A percentile compares a stretch with the other conserved stretches of the same genome.
phyloP scores from a whole-genome alignment of 1,284 basidiomycete genomes.

The Apiotrichum domesticum region DNA sequence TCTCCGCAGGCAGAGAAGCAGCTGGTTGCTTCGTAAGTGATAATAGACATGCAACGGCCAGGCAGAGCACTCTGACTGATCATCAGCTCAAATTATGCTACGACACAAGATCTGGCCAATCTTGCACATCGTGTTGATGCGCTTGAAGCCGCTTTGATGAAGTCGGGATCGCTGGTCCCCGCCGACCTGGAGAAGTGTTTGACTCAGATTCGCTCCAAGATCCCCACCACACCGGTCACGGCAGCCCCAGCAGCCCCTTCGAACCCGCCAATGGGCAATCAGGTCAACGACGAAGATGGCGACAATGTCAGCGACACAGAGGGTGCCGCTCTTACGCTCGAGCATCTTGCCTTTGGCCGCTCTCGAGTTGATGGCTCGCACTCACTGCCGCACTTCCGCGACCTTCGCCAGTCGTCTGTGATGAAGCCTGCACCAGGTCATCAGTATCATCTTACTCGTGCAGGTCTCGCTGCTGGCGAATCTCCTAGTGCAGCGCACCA shows the following conservation, averaged over 20 bases:
- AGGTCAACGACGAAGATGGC: conserved; percentile 8
- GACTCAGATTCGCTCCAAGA: conserved; percentile 17
- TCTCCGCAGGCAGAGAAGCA: conserved; percentile 35
- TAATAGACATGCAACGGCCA: too few relatives aligned
- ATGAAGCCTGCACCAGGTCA: conserved; percentile 31
- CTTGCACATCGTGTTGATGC: conserved; percentile 46
- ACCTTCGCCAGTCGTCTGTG: conserved; percentile 20
- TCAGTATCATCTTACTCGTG: conserved; percentile 34
- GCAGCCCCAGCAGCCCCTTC: neutral
- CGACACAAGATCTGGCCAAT: conserved; percentile 39
- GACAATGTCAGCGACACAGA: conserved; percentile 45
- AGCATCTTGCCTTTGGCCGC: conserved; percentile 47
- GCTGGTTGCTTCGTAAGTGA: conserved; percentile 29
- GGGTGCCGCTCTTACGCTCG: conserved; percentile 46
- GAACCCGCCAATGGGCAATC: conserved; percentile 7
- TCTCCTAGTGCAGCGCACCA: neutral
- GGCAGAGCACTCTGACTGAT: neutral
- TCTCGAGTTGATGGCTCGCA: conserved; percentile 36
- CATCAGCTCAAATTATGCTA: conserved; percentile 35
- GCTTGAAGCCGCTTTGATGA: conserved; percentile 42
- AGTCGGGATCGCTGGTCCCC: conserved; percentile 35
- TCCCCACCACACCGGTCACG: neutral
- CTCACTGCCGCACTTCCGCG: conserved; percentile 35
- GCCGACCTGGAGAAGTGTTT: conserved; percentile 43
- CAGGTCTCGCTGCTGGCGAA: conserved; percentile 9